Conservation (phyloP, 1,284 basidiomycete species). For the Rhizopogon parksii region DNA sequence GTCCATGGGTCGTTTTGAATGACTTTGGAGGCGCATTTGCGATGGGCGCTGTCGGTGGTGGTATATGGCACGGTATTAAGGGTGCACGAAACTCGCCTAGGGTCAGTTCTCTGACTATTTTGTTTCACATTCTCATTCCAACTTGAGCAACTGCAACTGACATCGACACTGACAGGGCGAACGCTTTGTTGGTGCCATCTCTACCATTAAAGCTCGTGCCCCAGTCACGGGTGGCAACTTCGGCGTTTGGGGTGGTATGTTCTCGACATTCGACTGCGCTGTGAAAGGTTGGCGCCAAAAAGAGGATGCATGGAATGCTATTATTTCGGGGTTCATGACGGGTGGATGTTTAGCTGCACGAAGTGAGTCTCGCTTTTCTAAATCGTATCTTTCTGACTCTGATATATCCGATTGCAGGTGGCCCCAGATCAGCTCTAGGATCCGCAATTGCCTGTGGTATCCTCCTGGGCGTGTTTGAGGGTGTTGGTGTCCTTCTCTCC, state of each 20-base stretch:
- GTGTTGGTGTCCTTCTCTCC: constrained; percentile 84
- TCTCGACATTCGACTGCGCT: constrained; percentile 95
- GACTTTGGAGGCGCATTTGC: constrained; percentile 97
- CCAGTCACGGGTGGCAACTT: constrained; percentile 98
- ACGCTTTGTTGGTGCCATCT: constrained; percentile 87
- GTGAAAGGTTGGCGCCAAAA: constrained; percentile 97
- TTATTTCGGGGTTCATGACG: constrained; percentile 97
- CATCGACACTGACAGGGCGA: constrained; percentile 54
- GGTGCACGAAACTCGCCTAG: constrained; percentile 94
- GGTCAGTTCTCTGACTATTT: constrained; percentile 42
- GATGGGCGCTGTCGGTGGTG: constrained; percentile 93
- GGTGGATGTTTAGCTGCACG: constrained; percentile 93
- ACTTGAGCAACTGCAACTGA: background rate
- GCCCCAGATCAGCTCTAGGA: constrained; percentile 84
- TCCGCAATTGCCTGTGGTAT: constrained; percentile 96
- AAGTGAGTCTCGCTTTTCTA: constrained; percentile 53
- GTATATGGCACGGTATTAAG: constrained; percentile 99
- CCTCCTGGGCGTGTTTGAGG: constrained; percentile 93
- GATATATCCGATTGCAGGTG: constrained; percentile 47
- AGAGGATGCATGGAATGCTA: constrained; percentile 99
- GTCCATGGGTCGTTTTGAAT: constrained; percentile 98
- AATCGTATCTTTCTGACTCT: constrained; percentile 3
- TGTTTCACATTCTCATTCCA: no score
- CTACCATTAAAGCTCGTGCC: constrained; percentile 96
- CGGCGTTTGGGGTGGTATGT: constrained; percentile 97